phyloP scores from a whole-genome alignment of 495 filamentous ascomycete species.

The Penicillium argentinense region DNA sequence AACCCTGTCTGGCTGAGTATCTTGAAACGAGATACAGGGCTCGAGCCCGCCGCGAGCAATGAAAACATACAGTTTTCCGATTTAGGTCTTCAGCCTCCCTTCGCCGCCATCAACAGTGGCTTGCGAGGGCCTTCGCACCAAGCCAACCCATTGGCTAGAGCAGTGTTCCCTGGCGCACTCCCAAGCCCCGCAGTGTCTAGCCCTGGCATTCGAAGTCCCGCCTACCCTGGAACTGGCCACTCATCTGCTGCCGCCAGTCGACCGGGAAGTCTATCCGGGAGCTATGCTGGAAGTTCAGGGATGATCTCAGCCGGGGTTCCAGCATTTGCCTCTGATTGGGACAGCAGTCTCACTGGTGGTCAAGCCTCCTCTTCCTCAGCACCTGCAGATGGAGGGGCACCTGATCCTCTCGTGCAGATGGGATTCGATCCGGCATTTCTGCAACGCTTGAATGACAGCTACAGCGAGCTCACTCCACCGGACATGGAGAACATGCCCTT shows the following conservation, averaged over 20 bases:
- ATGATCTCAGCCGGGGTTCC: slow-evolving; percentile 32
- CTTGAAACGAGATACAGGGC: slow-evolving; percentile 64
- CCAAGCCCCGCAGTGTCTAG: slow-evolving; percentile 31
- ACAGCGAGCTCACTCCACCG: slow-evolving; percentile 30
- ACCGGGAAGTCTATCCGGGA: slow-evolving; percentile 40
- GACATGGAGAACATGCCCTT: slow-evolving; percentile 25
- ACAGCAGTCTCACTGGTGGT: slow-evolving; percentile 28
- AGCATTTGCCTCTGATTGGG: slow-evolving; percentile 40
- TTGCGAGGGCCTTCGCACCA: slow-evolving; percentile 31
- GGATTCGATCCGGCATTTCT: slow-evolving; percentile 46
- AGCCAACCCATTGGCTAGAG: slow-evolving; percentile 29
- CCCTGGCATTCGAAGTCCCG: slow-evolving; percentile 39
- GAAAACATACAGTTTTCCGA: slow-evolving; percentile 37
- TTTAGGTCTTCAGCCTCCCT: slow-evolving; percentile 44
- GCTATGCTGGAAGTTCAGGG: slow-evolving; percentile 40
- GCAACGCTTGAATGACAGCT: slow-evolving; percentile 38
- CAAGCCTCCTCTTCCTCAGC: slow-evolving; percentile 36
- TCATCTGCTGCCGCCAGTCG: slow-evolving; percentile 38
- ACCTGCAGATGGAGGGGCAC: slow-evolving; percentile 24
- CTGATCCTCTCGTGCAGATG: slow-evolving; percentile 43
- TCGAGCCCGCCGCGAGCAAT: slow-evolving; percentile 36
- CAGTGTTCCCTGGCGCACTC: slow-evolving; percentile 23
- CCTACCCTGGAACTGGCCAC: slow-evolving; percentile 34
- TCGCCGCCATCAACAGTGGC: slow-evolving; percentile 32
- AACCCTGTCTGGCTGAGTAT: slow-evolving; percentile 63